Evolutionary conservation across 441 rosid species (phyloP).

Genomic region (Eutrema salsugineum): DNA sequence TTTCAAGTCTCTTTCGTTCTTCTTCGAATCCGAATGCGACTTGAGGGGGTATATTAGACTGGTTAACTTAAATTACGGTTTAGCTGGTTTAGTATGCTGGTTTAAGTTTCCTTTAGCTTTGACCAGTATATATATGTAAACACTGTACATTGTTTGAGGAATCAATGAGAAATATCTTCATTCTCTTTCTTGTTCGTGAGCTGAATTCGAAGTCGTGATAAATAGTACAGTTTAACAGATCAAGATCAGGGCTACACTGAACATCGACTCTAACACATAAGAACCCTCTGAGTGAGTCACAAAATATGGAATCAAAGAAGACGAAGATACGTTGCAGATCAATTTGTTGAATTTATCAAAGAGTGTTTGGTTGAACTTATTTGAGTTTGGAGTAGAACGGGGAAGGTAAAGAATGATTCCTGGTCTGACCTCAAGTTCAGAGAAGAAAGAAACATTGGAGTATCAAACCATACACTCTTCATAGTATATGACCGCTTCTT

Average conservation of each 20-base stretch:
- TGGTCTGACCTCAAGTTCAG: not conserved
- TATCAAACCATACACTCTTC: constrained; percentile 28
- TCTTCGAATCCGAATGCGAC: too few species aligned
- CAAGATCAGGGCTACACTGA: constrained; percentile 28
- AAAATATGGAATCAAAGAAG: constrained; percentile 10
- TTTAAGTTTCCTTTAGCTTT: too few species aligned
- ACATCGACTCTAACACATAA: constrained; percentile 5
- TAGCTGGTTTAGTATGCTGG: too few species aligned
- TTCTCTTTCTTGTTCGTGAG: too few species aligned
- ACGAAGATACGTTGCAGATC: not conserved
- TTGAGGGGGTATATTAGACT: too few species aligned
- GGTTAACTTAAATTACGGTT: too few species aligned
- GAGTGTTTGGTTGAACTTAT: not conserved
- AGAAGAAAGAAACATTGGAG: not conserved
- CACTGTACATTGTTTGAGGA: too few species aligned
- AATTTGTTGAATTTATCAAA: not conserved
- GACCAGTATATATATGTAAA: too few species aligned
- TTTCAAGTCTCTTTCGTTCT: not conserved
- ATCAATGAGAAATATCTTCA: too few species aligned
- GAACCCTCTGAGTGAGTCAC: constrained; percentile 10
- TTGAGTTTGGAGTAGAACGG: not conserved
- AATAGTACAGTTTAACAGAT: not conserved
- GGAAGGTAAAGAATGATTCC: not conserved
- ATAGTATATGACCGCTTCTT: not conserved
- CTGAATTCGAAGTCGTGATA: too few species aligned